Base-by-base conservation (phyloP, 495 filamentous ascomycete genomes). In the Entonaema liquescens region DNA sequence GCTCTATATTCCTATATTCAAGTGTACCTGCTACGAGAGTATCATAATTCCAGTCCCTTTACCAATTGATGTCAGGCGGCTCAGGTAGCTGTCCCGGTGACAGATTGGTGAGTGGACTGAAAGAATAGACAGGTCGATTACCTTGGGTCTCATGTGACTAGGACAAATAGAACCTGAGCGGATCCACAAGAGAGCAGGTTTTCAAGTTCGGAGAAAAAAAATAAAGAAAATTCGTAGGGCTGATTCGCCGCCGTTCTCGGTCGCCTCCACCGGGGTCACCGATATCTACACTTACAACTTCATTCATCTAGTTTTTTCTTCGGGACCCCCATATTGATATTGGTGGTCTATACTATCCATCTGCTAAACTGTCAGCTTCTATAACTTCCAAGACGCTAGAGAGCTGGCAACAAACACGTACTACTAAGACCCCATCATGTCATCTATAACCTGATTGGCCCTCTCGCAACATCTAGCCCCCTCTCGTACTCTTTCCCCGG, bases 181-280 rank as follows among this genome's bases (percentile, higher is more conserved):
- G 63, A 72, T 62, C 26, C 49, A 67, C 17, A 28, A 58, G 44
- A 40, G 42, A 47, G 19, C 8, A 47, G 42, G 7, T 23, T 47
- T 38, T 33, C 59, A 47, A 47, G 42, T 40, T 42, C n/a, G 19
- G 23, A 21, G 42, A 57, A 61, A 21, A 44, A 57, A 56, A 33
- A 25, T 55, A 59, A 23, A 53, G 42, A 31, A 56, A 65, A 57
- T 50, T 47, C 53, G 21, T 72, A 64, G 55, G 70, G 59, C 59
- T 72, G 55, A 29, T 62, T 52, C 19, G 42, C 28, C 40, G 47
- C 65, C 65, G 69, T 11, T 65, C 61, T 65, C 70, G 70, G 70
- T 60, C 65, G 33, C 70, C 70, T 68, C 65, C 52, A 68, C 61
- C 70, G 70, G 70, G 38, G 56, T 65, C 52, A 65, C 70, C 70